Evolutionary conservation across 1,284 basidiomycete species (phyloP).

Genomic region (Ganoderma lingzhi): DNA sequence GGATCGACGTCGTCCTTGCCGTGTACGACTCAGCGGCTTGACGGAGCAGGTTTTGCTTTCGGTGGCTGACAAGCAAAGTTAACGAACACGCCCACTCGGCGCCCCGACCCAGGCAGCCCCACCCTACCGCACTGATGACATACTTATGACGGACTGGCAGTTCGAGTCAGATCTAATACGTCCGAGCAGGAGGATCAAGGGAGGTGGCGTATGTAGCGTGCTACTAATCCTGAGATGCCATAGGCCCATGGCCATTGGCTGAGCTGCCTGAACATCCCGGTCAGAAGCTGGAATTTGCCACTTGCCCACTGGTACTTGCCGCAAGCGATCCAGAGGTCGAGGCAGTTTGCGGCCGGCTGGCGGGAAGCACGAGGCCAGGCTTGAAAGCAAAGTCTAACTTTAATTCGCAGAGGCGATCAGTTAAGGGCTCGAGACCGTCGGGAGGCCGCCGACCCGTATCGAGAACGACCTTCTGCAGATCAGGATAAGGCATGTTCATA

Average conservation of each 20-base stretch:
- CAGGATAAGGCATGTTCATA: constrained; percentile 16
- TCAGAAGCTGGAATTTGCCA: constrained; percentile 2
- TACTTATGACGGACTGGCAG: neutral
- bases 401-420: constrained; percentile 10
- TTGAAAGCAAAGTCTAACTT: constrained; percentile 22
- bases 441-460: neutral
- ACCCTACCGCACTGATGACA: constrained; percentile 4
- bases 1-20: constrained; percentile 8
- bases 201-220: constrained; percentile 7
- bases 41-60: neutral
- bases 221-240: neutral
- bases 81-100: constrained; percentile 16
- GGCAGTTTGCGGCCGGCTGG: neutral
- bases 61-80: constrained; percentile 8
- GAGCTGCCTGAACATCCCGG: neutral
- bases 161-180: neutral
- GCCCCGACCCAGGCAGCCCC: constrained; percentile 10
- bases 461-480: constrained; percentile 18
- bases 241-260: neutral
- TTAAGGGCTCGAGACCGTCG: constrained; percentile 2
- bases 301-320: constrained; percentile 3
- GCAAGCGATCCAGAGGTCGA: neutral
- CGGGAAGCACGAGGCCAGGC: constrained; percentile 10
- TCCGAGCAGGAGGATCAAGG: constrained; percentile 11
- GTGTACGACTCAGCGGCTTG: constrained; percentile 8